Evolutionary conservation across 2,329 filamentous ascomycete genomes (phyloP), one percentile per base, ranked within the genome.

Genomic region (Lachnellula cervina): DNA sequence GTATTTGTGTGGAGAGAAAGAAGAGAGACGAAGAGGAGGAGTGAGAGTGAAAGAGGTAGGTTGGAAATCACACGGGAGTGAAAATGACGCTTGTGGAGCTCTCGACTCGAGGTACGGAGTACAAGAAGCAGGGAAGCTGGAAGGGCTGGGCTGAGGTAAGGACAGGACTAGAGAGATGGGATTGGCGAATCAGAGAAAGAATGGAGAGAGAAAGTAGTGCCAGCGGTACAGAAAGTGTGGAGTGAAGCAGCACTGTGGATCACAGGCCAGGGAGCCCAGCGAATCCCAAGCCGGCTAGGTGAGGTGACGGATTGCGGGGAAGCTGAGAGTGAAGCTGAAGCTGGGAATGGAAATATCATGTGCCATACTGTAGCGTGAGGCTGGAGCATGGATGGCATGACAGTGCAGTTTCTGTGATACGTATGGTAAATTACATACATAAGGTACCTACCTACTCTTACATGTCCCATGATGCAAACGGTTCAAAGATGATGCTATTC

Each of bases 31-130:
- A n/a, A 42, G 46, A 54, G 52, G 52, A 51, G 59, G 49, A 55
- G 53, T 59, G 58, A 59, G 51, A 58, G 63, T 50, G 50, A 47
- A 46, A 57, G 58, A 57, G 51, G 42, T 13, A 44, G 38, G 16
- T 42, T 42, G 16, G 19, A 17, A 19, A 19, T 7, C n/a, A 17
- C 1, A 5, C 7, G 17, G 16, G 11, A 44, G 19, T 9, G 28
- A 9, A 32, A 21, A 44, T 44, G 42, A 44, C 42, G 42, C 42
- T 25, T 44, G 42, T 44, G 21, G 14, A 43, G 16, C 17, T 34
- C 40, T 51, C 46, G n/a, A 44, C 28, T 32, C 28, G 2, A 3
- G 51, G 51, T 50, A n/a, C 34, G 46, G 52, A 51, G 51, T 53
- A 48, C 49, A 28, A 14, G 44, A 32, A 42, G 55, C 21, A 43